Conservation (phyloP, 1,284 basidiomycete genomes). For the Inonotus obliquus region DNA sequence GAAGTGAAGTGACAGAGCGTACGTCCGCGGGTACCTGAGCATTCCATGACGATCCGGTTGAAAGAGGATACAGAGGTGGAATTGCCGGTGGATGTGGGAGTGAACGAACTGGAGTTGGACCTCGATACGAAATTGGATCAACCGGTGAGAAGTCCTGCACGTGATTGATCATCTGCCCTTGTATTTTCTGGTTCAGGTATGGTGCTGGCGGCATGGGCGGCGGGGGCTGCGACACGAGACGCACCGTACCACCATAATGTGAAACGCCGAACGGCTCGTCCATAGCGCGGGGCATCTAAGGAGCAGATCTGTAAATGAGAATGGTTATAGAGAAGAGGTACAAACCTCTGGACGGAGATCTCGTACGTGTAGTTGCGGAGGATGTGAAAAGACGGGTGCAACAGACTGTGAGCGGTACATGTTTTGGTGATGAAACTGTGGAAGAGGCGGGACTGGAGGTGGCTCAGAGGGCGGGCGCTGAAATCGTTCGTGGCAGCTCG, state of each 20-base stretch:
- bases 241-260: conserved; percentile 18
- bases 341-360: conserved; percentile 57
- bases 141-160: conserved; percentile 16
- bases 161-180: conserved; percentile 23
- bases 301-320: conserved; percentile 10
- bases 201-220: conserved; percentile 15
- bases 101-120: conserved; percentile 16
- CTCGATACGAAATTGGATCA: conserved; percentile 15
- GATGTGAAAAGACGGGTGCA: conserved; percentile 59
- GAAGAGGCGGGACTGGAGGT: conserved; percentile 42
- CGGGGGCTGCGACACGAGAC: conserved; percentile 11
- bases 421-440: conserved; percentile 21
- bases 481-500: background rate
- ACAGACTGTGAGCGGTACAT: conserved; percentile 44
- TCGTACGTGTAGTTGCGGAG: conserved; percentile 59
- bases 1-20: conserved; percentile 17
- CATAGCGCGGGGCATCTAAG: conserved; percentile 59
- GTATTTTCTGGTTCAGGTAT: conserved; percentile 8
- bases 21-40: conserved; percentile 21
- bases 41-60: conserved; percentile 21
- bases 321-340: conserved; percentile 19
- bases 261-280: conserved; percentile 36
- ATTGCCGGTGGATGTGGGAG: conserved; percentile 22
- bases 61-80: conserved; percentile 20
- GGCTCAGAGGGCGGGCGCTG: background rate